phyloP scores from a whole-genome alignment of 345 rosid genomes.

The Clarkia xantiana region DNA sequence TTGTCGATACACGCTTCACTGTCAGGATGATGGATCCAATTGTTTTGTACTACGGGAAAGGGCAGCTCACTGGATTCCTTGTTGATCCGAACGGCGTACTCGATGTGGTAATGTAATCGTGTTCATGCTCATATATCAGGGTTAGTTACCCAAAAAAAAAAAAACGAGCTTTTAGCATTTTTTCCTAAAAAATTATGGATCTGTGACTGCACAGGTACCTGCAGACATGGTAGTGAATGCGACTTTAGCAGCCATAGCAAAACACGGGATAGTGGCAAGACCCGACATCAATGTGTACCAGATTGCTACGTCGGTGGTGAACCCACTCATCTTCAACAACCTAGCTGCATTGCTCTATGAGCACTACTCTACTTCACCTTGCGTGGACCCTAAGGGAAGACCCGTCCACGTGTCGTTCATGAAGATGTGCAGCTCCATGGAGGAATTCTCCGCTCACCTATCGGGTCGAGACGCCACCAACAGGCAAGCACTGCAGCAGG shows the following conservation, averaged over 20 bases:
- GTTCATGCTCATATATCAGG: not conserved
- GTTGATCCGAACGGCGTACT: constrained; percentile 82
- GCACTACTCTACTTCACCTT: constrained; percentile 60
- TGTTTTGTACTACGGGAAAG: constrained; percentile 77
- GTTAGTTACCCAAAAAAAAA: too few relatives aligned
- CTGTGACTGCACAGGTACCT: constrained; percentile 62
- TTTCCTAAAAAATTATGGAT: too few relatives aligned
- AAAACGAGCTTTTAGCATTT: not conserved
- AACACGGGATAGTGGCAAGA: constrained; percentile 45
- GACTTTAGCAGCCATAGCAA: constrained; percentile 75
- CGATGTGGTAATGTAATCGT: constrained; percentile 49
- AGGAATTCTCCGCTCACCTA: constrained; percentile 58
- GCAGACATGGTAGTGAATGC: constrained; percentile 84
- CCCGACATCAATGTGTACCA: constrained; percentile 66
- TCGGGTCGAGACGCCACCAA: constrained; percentile 39
- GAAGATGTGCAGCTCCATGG: constrained; percentile 69
- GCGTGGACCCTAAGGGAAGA: constrained; percentile 59
- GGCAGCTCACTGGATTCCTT: constrained; percentile 76
- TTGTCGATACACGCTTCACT: not conserved
- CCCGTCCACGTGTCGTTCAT: constrained; percentile 59
- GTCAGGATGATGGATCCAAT: constrained; percentile 97
- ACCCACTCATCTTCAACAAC: constrained; percentile 58
- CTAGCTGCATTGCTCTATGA: constrained; percentile 48
- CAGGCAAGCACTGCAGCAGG: constrained; percentile 26
- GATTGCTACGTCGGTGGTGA: constrained; percentile 77